Conservation (phyloP, 352 stramenopile genomes). For the Globisporangium paddicum region DNA sequence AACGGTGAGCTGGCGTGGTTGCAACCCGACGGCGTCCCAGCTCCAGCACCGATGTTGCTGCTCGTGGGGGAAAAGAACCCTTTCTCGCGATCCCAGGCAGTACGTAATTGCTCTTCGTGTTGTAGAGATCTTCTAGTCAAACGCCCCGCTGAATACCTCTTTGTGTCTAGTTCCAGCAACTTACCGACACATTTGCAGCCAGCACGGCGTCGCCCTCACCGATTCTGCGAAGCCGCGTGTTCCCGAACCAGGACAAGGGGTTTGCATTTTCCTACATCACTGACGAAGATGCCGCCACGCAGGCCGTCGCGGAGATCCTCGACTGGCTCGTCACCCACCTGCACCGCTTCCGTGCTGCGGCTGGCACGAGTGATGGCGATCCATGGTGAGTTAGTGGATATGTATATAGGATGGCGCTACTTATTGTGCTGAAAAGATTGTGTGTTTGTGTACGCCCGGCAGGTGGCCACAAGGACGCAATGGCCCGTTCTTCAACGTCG, state of each 20-base stretch:
- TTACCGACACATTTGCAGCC: conserved; percentile 30
- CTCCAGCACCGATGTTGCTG: conserved; percentile 45
- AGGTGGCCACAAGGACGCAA: conserved; percentile 86
- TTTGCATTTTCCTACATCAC: conserved; percentile 89
- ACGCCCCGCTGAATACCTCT: not conserved
- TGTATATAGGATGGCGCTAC: not conserved
- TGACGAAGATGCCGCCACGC: conserved; percentile 85
- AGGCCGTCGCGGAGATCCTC: conserved; percentile 79
- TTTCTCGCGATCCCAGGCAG: conserved; percentile 55
- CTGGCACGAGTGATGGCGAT: conserved; percentile 73
- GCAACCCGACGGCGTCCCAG: conserved; percentile 8
- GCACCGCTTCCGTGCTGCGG: conserved; percentile 74
- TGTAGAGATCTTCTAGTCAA: not conserved
- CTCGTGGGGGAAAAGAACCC: conserved; percentile 61
- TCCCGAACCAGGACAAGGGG: conserved; percentile 66
- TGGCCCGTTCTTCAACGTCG: conserved; percentile 82
- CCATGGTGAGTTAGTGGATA: conserved; percentile 32
- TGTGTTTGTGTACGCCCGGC: not conserved
- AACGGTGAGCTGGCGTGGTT: conserved; percentile 37
- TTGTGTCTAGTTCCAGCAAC: conserved; percentile 40
- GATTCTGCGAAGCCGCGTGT: conserved; percentile 36
- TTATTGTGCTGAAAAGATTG: not conserved
- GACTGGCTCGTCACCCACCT: conserved; percentile 83
- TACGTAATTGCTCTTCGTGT: conserved; percentile 23
- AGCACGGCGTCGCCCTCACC: conserved; percentile 10